Base-by-base conservation (phyloP, 1,284 basidiomycete genomes). In the Cryptococcus sp. region DNA sequence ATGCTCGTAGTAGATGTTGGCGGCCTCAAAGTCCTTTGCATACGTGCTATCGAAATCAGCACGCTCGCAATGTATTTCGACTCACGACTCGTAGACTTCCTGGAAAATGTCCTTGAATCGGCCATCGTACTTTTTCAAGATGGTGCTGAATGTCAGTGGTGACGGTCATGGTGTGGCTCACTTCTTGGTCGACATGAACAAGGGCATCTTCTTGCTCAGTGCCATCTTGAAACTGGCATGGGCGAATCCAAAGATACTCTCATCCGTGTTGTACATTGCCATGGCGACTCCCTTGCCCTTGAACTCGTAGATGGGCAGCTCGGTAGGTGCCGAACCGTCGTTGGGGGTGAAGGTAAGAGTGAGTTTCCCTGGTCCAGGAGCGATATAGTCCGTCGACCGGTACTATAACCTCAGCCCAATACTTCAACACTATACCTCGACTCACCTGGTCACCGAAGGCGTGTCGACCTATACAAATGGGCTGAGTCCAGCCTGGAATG, bases 31-130 rank as follows among this genome's bases (percentile, higher is more conserved):
- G 51, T 83, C 78, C 19, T 78, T 59, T 75, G 87, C 84, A 82
- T 98, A 98, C 49, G 84, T 77, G 4, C 81, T 83, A 53, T n/a
- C n/a, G 4, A 12, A 5, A 12, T 39, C 26, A 39, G 23, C 21
- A 6, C 10, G 28, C 16, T 32, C 24, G n/a, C n/a, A 11, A 45
- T 4, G 23, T 4, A 11, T 16, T 37, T 42, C 33, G 22, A 72
- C 79, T 55, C 56, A 82, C 77, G 75, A 65, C 22, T 94, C 86
- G 72, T 89, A 97, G 63, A 97, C 84, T 62, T 92, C 87, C 72
- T 94, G 82, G 83, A 97, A 98, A 68, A 95, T 89, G 67, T 98
- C 95, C 79, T 97, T 97, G 83, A 97, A 98, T 41, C 91, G 83
- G 42, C 94, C 94, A 66, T 98, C 94, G 70, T 95, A 95, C 68